Percentiles rank a stretch among this genome's conserved stretches.
Evolutionary conservation across 805 yeast species (phyloP).

Genomic region (Komagataella mondaviorum): DNA sequence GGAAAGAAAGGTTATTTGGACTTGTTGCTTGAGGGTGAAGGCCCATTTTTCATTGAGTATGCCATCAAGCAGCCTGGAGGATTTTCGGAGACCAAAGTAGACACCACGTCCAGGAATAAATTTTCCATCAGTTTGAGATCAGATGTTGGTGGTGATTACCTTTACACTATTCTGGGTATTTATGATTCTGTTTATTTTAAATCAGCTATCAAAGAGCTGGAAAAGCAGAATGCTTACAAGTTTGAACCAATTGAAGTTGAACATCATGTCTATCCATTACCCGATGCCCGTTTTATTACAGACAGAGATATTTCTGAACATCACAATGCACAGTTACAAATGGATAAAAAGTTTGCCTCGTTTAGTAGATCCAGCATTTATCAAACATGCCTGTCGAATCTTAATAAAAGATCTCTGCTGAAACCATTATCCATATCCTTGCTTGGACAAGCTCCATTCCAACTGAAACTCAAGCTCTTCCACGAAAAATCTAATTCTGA

Average conservation of each 20-base stretch:
- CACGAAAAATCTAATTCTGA: constrained; percentile 47
- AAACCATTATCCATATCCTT: constrained; percentile 44
- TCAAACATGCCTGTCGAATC: constrained; percentile 17
- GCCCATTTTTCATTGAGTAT: constrained; percentile 58
- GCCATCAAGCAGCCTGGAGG: constrained; percentile 49
- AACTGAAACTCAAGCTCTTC: constrained; percentile 39
- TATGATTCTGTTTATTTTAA: constrained; percentile 51
- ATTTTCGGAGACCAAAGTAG: constrained; percentile 17
- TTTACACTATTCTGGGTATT: constrained; percentile 44
- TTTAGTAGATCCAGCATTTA: constrained; percentile 1
- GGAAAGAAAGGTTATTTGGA: constrained; percentile 10
- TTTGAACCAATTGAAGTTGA: constrained; percentile 23
- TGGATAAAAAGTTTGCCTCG: not conserved
- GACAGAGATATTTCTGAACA: not conserved
- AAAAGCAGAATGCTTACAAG: constrained; percentile 9
- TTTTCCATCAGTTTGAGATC: constrained; percentile 25
- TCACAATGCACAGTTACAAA: not conserved
- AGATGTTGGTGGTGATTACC: constrained; percentile 41
- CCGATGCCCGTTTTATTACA: constrained; percentile 26
- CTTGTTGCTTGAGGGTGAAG: constrained; percentile 39
- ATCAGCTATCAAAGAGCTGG: constrained; percentile 18
- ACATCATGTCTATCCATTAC: constrained; percentile 49
- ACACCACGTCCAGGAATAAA: constrained; percentile 33
- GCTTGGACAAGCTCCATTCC: constrained; percentile 49
- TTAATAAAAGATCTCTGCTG: constrained; percentile 13